Conservation (phyloP, 805 yeast species). For the Saturnispora dispora region DNA sequence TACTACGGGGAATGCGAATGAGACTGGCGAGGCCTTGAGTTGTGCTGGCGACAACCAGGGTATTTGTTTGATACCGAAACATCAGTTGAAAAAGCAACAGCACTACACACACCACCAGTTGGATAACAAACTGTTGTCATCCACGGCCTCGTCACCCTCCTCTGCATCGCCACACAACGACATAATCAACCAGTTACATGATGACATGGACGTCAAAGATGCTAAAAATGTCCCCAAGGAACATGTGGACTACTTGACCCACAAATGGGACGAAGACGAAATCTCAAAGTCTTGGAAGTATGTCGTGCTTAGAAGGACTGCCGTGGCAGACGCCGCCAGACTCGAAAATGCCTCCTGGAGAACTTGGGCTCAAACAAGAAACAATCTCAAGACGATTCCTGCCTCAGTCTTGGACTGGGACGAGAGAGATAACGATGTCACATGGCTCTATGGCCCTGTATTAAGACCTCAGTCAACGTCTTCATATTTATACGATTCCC, state of each 20-base stretch:
- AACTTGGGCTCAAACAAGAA: conserved; percentile 89
- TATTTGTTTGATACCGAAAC: conserved; percentile 25
- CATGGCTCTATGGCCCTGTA: conserved; percentile 94
- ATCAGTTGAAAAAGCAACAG: conserved; percentile 20
- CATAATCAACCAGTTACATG: conserved; percentile 40
- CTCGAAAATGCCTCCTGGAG: conserved; percentile 89
- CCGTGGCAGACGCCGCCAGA: conserved; percentile 72
- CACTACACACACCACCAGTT: conserved; percentile 12
- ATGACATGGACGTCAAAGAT: conserved; percentile 74
- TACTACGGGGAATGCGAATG: conserved; percentile 6
- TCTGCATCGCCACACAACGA: conserved; percentile 1
- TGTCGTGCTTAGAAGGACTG: conserved; percentile 71
- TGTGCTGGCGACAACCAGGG: background rate
- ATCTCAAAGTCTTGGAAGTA: conserved; percentile 95
- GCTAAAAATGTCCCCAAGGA: conserved; percentile 71
- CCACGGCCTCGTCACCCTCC: conserved; percentile 5
- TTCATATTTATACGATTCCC: background rate
- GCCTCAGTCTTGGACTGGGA: conserved; percentile 90
- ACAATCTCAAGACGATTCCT: conserved; percentile 63
- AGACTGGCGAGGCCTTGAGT: background rate
- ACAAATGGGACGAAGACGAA: conserved; percentile 92
- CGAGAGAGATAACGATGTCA: conserved; percentile 89
- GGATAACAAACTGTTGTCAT: conserved; percentile 8
- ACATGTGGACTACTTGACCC: conserved; percentile 92
- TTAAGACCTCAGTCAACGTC: conserved; percentile 13